Evolutionary conservation across 345 rosid genomes (phyloP), one percentile per base, ranked within the genome.

Genomic region (Lumnitzera littorea): DNA sequence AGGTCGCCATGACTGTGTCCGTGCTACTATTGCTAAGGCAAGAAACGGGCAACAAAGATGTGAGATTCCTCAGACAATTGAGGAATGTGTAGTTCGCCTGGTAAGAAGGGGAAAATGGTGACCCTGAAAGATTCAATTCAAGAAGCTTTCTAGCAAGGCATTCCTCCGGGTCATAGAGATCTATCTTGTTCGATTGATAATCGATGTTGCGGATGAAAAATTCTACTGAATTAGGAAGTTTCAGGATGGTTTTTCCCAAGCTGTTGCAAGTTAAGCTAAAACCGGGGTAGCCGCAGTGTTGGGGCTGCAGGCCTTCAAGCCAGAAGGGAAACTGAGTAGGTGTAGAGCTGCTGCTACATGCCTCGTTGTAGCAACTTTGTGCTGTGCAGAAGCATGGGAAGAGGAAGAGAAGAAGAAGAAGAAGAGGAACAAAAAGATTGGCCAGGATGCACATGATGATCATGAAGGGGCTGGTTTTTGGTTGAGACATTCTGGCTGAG

Each of bases 291-390:
- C 89, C 84, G 46, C 95, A 86, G 62, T 53, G 56, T 23, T 74
- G 56, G 0, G 77, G 65, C 24, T 72, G 91, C 43, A 52, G 59
- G 59, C 56, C 56, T 62, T 66, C 51, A 20, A 83, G 67, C 29
- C 58, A 54, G 70, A 88, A 91, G 14, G 96, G 98, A 60, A 88
- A 91, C 50, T 80, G 86, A 25, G 81, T 67, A 4, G 82, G 73
- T 57, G 78, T 25, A 25, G 56, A 51, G 46, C 58, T 61, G 16
- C 12, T 63, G 63, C 91, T 79, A 24, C 50, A 65, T 55, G 84
- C 31, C 9, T 7, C 50, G 46, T 67, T 51, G 20, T 69, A 53
- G 59, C 96, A 88, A 46, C 68, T 51, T 16, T 62, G 55, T 55
- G 78, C 70, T 49, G 75, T 63, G 46, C 51, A 15, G 51, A 49